Evolutionary conservation across 768 basidiomycete genomes (phyloP).

Genomic region (Lactifluus rugatus): DNA sequence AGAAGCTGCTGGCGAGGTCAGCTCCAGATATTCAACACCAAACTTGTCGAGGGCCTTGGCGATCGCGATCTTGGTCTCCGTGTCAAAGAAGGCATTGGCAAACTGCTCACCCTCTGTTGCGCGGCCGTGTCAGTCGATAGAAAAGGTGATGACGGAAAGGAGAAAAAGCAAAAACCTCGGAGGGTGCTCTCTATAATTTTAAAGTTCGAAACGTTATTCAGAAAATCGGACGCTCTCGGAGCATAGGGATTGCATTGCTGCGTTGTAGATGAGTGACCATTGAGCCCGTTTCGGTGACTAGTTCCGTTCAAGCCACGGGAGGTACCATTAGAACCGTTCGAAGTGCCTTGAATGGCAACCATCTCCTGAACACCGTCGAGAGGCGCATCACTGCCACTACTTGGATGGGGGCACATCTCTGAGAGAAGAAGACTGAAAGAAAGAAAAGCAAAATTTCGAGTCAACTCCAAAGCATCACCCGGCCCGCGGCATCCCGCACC

Average conservation of each 20-base stretch:
- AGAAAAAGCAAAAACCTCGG: slow-evolving; percentile 52
- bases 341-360: slow-evolving; percentile 52
- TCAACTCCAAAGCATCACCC: too few species aligned
- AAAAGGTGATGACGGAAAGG: not conserved
- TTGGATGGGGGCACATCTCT: slow-evolving; percentile 57
- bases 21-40: slow-evolving; percentile 98
- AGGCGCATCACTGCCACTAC: slow-evolving; percentile 33
- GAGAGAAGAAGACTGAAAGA: not conserved
- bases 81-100: slow-evolving; percentile 99
- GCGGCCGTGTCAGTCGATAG: slow-evolving; percentile 25
- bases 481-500: too few species aligned
- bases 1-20: slow-evolving; percentile 95
- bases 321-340: too few species aligned
- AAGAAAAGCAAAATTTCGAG: too few species aligned
- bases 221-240: slow-evolving; percentile 83
- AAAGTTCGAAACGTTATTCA: slow-evolving; percentile 88
- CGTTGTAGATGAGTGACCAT: slow-evolving; percentile 26
- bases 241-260: slow-evolving; percentile 71
- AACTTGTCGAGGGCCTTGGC: slow-evolving; percentile 97
- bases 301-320: slow-evolving; percentile 29
- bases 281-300: slow-evolving; percentile 24
- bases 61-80: slow-evolving; percentile 99
- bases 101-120: slow-evolving; percentile 94
- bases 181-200: slow-evolving; percentile 97
- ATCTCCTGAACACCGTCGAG: slow-evolving; percentile 46